phyloP scores from a whole-genome alignment of 257 asterid species.

The Fraxinus excelsior region DNA sequence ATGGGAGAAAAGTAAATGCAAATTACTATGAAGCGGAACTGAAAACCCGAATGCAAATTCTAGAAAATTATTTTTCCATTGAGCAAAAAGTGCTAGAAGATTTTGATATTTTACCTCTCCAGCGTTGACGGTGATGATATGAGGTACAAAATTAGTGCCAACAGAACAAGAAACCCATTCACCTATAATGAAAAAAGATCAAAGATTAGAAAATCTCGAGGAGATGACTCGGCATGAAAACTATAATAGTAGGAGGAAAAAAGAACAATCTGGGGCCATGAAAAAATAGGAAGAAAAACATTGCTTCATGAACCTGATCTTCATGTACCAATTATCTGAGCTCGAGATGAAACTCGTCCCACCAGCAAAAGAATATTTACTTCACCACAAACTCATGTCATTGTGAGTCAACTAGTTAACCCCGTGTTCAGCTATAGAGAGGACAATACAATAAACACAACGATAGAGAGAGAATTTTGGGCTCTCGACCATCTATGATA shows the following conservation, averaged over 20 bases:
- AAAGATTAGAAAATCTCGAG: slow-evolving; percentile 4
- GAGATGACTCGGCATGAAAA: not conserved
- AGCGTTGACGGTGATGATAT: slow-evolving; percentile 44
- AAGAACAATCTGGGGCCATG: no score
- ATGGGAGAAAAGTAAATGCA: not conserved
- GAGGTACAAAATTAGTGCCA: slow-evolving; percentile 53
- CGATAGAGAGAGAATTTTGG: not conserved
- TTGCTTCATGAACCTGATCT: not conserved
- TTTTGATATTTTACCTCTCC: slow-evolving; percentile 45
- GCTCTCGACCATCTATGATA: not conserved
- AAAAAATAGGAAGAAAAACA: not conserved
- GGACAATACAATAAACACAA: not conserved
- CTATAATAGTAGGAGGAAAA: no score
- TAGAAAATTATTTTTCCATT: not conserved
- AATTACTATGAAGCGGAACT: not conserved
- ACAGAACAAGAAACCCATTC: slow-evolving; percentile 53
- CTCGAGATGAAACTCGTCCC: not conserved
- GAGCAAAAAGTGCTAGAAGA: not conserved
- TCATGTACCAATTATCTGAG: not conserved
- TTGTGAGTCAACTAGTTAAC: not conserved
- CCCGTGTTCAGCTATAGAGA: not conserved
- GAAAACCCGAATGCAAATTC: not conserved
- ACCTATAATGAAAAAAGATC: slow-evolving; percentile 26
- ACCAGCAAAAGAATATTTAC: not conserved
- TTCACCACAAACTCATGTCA: not conserved